Base-by-base conservation (phyloP, 2,329 filamentous ascomycete species). In the Ophiocordyceps polyrhachis-furcata region DNA sequence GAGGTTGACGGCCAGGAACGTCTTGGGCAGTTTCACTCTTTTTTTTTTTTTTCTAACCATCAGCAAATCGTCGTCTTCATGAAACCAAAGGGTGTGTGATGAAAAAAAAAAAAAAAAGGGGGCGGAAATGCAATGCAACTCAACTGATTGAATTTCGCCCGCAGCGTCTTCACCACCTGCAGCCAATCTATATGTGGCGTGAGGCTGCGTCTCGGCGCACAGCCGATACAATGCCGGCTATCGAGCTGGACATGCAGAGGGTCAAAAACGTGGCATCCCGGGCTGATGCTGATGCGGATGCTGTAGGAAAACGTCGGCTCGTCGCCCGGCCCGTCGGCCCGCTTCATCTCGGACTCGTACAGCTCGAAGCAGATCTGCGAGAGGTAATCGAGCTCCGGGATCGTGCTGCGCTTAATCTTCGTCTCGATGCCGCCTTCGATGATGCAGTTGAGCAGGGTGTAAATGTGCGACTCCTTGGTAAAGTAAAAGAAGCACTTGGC, bases 401-500 rank as follows among this genome's bases (percentile, higher is more conserved):
- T 98, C 38, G 85, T 87, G 55, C 86, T 88, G 35, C 93, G 82
- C 54, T 86, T 83, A 57, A 98, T 96, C 67, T 98, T 98, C 21
- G 89, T 95, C 57, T 93, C 83, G 51, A 98, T 84, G 28, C 91
- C 93, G 48, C 93, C 91, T 61, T 98, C 91, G 23, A 98, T 74
- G 53, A 98, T 96, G 60, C 89, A 96, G 62, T 98, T 98, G 47
- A 98, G 75, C 5, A 98, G 73, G 5, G 91, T 98, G 66, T 98
- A 98, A 50, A 98, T 95, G 60, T 98, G 91, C 1, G 86, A 94
- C 63, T 98, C 91, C 62, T 98, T 98, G 50, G 91, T 98, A 62
- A 98, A 98, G 66, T 98, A 98, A 64, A 96, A 85, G 68, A 96
- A 96, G 2, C 83, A 89, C 59, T 95, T 95, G 41, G 88, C 87